phyloP scores from a whole-genome alignment of 192 early-diverging fungal genomes.

The Coemansia sp. region DNA sequence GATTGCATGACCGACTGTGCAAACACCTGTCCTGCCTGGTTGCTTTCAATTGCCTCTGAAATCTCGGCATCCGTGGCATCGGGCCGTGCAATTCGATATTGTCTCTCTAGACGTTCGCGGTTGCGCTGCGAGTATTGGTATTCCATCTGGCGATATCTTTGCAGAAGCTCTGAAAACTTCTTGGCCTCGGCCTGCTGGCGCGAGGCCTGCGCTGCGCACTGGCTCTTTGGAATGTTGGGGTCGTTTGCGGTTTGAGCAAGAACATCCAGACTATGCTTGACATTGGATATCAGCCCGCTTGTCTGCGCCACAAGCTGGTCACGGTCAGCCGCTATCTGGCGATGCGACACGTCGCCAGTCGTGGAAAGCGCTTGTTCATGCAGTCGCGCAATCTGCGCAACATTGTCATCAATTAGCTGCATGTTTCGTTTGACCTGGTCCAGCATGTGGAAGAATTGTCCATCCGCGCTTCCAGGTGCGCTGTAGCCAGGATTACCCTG shows the following conservation, averaged over 20 bases:
- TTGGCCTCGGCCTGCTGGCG: conserved; percentile 42
- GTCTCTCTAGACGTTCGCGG: conserved; percentile 49
- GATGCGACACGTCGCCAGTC: conserved; percentile 46
- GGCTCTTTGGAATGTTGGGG: conserved; percentile 39
- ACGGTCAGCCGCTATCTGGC: conserved; percentile 45
- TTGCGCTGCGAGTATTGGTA: conserved; percentile 52
- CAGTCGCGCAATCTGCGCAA: conserved; percentile 41
- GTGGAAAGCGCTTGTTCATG: conserved; percentile 53
- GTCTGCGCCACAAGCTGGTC: conserved; percentile 49
- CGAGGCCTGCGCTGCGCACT: conserved; percentile 35
- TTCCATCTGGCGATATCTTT: conserved; percentile 54
- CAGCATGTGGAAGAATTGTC: conserved; percentile 43
- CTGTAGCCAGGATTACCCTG: conserved; percentile 13
- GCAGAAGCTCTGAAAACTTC: conserved; percentile 46
- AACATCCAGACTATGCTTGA: conserved; percentile 46
- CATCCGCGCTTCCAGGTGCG: conserved; percentile 18
- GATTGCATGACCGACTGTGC: conserved; percentile 46
- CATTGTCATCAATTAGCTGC: conserved; percentile 36
- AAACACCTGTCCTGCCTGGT: conserved; percentile 56
- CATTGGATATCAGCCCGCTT: conserved; percentile 30
- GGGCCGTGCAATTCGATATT: conserved; percentile 54
- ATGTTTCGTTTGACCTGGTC: conserved; percentile 38
- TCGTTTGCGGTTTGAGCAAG: conserved; percentile 40
- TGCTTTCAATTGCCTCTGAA: conserved; percentile 44
- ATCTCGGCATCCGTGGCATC: conserved; percentile 50